Base-by-base conservation (phyloP, 2,329 filamentous ascomycete genomes). In the Ophiognomonia clavigignenti-juglandacearum region DNA sequence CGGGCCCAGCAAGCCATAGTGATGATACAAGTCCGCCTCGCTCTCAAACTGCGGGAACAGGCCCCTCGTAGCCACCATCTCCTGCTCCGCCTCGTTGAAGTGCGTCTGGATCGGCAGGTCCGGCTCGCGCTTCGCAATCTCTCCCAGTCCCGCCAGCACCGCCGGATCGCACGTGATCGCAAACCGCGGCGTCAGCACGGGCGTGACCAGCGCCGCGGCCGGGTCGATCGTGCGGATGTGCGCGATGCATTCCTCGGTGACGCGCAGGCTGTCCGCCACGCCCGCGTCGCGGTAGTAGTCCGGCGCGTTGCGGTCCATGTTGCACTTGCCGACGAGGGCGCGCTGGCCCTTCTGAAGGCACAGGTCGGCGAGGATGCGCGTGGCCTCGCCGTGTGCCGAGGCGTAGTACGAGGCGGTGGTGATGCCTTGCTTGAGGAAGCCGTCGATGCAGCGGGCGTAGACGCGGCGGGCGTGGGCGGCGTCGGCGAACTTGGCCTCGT, bases 61-160 rank as follows among this genome's bases (percentile, higher is more conserved):
- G 1, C 67, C 59, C 7, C 61, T 62, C 0, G 81, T 85, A 18
- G 73, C 71, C 2, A 65, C 53, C 44, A 82, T 78, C 59, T 85
- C 82, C 50, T 81, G 74, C 55, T 72, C 66, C 0, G 81, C 79
- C 57, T 85, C 82, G 60, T 83, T 79, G 65, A 85, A 84, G 59
- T 85, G 82, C 3, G 81, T 85, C 61, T 86, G 82, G 26, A 86
- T 75, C 0, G 77, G 69, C 18, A 85, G 57, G 1, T 69, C 60
- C 0, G 66, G 64, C 47, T 83, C 68, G 9, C 66, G 54, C 4
- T 56, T 54, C 0, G 75, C 75, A 20, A 85, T 71, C 2, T 64
- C 57, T 0, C 82, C 82, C 1, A 86, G 65, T 0, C 78, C 78
- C 0, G 56, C 47, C 2, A 86, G 69, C 1, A 85, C 64, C 3